Conservation (phyloP, 305 asterid species). For the Fraxinus sp. region DNA sequence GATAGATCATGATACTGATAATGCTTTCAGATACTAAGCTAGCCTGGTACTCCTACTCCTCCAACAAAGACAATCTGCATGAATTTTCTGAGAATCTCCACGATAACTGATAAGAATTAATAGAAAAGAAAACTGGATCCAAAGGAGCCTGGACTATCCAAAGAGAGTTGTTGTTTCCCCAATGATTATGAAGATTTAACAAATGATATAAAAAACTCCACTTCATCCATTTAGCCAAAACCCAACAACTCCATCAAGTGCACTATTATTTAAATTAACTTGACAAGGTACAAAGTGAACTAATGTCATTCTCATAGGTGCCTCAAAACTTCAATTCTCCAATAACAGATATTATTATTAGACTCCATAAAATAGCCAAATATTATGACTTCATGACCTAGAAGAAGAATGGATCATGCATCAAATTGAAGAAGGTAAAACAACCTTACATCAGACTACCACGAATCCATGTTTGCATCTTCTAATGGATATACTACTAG, state of each 20-base stretch:
- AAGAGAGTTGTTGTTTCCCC: neutral
- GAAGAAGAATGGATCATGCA: neutral
- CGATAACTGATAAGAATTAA: neutral
- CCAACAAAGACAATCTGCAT: neutral
- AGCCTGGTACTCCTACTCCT: neutral
- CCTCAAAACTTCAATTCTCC: neutral
- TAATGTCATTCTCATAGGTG: neutral
- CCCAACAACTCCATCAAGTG: neutral
- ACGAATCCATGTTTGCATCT: neutral
- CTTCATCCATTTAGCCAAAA: neutral
- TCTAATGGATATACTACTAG: neutral
- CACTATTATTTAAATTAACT: neutral
- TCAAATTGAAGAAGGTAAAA: neutral
- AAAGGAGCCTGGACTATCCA: neutral
- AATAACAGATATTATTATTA: neutral
- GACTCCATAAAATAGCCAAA: neutral
- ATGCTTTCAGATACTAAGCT: neutral
- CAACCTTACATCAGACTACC: neutral
- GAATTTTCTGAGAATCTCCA: neutral
- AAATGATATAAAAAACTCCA: neutral
- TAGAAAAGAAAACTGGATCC: neutral
- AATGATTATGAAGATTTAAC: neutral
- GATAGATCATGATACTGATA: neutral
- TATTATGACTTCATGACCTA: neutral
- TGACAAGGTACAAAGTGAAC: neutral